These are phyloP conservation scores for Colletotrichum sp. DNA, from an alignment of 2,329 filamentous ascomycete species.

Conservation along the genomic window DNA sequence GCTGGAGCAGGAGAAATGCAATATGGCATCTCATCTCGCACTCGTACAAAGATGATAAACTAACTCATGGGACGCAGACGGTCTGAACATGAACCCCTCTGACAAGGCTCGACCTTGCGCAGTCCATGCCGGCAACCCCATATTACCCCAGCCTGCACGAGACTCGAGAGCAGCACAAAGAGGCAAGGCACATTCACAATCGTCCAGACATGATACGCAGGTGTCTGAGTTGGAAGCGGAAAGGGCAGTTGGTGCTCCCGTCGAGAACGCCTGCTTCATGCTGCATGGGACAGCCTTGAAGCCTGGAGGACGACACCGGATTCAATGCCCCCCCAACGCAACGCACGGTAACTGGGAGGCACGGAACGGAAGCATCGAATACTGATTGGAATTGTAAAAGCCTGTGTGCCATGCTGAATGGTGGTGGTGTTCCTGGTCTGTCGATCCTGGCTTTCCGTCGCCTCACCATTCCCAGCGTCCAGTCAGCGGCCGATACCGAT, in stretches of 20 bases:
- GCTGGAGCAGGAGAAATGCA: neutral
- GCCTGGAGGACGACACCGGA: neutral
- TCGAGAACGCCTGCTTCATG: constrained; percentile 11
- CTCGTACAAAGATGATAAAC: neutral
- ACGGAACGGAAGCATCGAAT: neutral
- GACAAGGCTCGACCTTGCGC: constrained; percentile 2
- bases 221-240: constrained; percentile 1
- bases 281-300: constrained; percentile 9
- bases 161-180: neutral
- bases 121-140: neutral
- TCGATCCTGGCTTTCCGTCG: neutral
- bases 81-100: constrained; percentile 9
- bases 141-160: neutral
- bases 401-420: neutral
- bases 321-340: neutral
- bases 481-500: neutral
- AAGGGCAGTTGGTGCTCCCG: neutral
- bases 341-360: neutral
- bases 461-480: neutral
- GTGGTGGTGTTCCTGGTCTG: neutral
- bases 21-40: constrained; percentile 3
- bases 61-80: neutral
- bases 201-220: neutral
- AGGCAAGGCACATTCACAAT: neutral
- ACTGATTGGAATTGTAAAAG: neutral